Conservation (phyloP, 371 early-diverging fungal species). For the Mucor ambiguus region DNA sequence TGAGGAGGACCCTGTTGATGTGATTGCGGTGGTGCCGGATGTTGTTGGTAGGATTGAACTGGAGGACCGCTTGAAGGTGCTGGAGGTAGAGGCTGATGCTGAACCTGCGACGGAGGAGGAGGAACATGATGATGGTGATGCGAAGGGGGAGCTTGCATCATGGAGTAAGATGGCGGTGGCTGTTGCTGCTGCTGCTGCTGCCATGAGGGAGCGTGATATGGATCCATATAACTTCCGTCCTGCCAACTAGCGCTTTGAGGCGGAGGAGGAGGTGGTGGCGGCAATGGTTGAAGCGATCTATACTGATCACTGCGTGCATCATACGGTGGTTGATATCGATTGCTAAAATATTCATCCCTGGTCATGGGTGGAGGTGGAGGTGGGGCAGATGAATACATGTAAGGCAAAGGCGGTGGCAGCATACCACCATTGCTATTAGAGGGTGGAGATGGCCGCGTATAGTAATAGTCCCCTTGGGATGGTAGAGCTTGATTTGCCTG, state of each 20-base stretch:
- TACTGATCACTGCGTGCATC: background rate
- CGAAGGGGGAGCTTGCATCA: constrained; percentile 1
- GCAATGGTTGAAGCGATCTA: background rate
- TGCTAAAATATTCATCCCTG: constrained; percentile 15
- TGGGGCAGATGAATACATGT: constrained; percentile 15
- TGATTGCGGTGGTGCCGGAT: background rate
- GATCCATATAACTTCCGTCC: constrained; percentile 11
- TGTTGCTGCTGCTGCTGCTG: constrained; percentile 47
- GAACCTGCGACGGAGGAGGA: constrained; percentile 3
- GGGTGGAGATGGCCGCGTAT: constrained; percentile 20
- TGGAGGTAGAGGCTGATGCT: constrained; percentile 1
- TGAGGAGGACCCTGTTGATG: constrained; percentile 8
- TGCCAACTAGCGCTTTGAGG: background rate
- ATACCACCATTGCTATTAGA: constrained; percentile 4
- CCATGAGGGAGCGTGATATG: constrained; percentile 42
- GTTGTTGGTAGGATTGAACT: constrained; percentile 8
- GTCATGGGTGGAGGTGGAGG: constrained; percentile 9
- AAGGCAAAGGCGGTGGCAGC: constrained; percentile 23
- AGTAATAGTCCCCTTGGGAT: constrained; percentile 15
- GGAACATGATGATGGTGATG: background rate
- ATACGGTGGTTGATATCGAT: background rate
- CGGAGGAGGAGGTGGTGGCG: background rate
- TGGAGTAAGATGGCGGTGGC: constrained; percentile 2
- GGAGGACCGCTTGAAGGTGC: background rate
- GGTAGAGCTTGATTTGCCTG: constrained; percentile 1